Percentiles rank a stretch among this genome's conserved stretches.
Conservation (phyloP, 2,329 filamentous ascomycete genomes). For the Venturia nashicola region DNA sequence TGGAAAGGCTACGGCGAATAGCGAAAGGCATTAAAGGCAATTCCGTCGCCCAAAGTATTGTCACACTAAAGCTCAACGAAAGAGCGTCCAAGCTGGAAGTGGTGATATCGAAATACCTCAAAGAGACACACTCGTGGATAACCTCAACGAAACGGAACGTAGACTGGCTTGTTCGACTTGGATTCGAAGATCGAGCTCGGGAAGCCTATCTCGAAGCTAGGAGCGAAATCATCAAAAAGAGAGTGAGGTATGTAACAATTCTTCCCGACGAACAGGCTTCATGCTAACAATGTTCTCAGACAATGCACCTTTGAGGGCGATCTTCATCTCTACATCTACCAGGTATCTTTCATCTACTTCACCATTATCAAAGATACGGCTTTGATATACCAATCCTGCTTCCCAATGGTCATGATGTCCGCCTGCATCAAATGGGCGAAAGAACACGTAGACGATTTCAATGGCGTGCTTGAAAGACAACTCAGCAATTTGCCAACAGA, state of each 20-base stretch:
- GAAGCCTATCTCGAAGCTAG: conserved; percentile 77
- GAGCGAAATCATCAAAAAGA: conserved; percentile 64
- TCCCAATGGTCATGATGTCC: conserved; percentile 77
- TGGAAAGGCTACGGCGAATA: conserved; percentile 74
- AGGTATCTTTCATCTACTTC: conserved; percentile 92
- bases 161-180: conserved; percentile 71
- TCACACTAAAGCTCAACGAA: conserved; percentile 82
- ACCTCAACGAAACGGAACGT: conserved; percentile 71
- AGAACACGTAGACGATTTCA: conserved; percentile 84
- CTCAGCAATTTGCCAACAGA: conserved; percentile 71
- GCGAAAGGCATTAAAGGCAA: conserved; percentile 76
- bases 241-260: conserved; percentile 53
- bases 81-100: conserved; percentile 65
- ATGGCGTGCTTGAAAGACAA: conserved; percentile 67
- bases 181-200: conserved; percentile 79
- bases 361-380: conserved; percentile 89
- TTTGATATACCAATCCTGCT: conserved; percentile 65
- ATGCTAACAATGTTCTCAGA: conserved; percentile 32
- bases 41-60: conserved; percentile 76
- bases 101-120: conserved; percentile 64
- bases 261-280: background rate
- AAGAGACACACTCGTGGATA: conserved; percentile 64
- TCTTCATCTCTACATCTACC: conserved; percentile 85
- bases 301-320: conserved; percentile 95
- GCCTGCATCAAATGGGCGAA: conserved; percentile 98